Evolutionary conservation across 1,284 basidiomycete species (phyloP), one percentile per base, ranked within the genome.

Genomic region (Marasmius tenuissimus): DNA sequence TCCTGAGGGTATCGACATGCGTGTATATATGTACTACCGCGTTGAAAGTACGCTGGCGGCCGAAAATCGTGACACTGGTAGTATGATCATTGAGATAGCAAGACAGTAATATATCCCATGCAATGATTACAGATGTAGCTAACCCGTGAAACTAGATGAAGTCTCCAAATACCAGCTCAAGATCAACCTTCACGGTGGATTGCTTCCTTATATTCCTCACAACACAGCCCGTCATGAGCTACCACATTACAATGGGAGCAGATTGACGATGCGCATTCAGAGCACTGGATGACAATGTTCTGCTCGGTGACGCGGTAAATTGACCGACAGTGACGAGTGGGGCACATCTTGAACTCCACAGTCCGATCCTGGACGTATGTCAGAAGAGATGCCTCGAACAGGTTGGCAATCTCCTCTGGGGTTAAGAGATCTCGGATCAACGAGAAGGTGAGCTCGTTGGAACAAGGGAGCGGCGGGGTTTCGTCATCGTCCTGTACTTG

Each of bases 151-250:
- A 27, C 27, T 27, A 27, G 27, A 27, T 27, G 27, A 27, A 27
- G 27, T 27, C 2, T 27, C 27, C 27, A 27, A 2, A 27, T 2
- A 27, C 27, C 4, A 27, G 27, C 27, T 27, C 27, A 27, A 27
- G 27, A 27, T 27, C 27, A 27, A 27, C 27, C 27, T 27, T 27
- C 27, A 4, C 27, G 27, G 4, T 4, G 27, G 27, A 27, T 27
- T 4, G 27, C 27, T 12, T 68, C 66, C 38, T 61, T 61, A 61
- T 70, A 71, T 39, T 70, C 65, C 10, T 61, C 67, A 57, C 73
- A 75, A n/a, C 65, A 67, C 45, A 75, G 61, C 3, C 72, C 72
- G 39, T 73, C 73, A 62, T 75, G 73, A 22, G 67, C 63, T 58
- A 71, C 70, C 56, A 72, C 69, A 54, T 72, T 68, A 60, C 73